phyloP scores from a whole-genome alignment of 108 stramenopile genomes.

The Cyclotella cryptica region DNA sequence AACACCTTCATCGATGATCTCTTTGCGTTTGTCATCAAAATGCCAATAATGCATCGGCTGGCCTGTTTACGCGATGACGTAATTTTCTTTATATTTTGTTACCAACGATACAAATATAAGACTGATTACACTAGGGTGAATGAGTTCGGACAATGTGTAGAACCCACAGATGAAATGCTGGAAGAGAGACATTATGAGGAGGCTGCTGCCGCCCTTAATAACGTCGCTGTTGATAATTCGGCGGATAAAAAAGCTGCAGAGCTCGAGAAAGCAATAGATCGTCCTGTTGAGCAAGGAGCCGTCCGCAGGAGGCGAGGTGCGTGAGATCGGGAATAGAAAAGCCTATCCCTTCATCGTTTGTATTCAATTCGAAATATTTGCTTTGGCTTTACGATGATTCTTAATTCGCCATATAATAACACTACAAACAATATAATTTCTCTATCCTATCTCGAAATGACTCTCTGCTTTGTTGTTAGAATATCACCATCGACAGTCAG shows the following conservation, averaged over 20 bases:
- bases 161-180: constrained; percentile 55
- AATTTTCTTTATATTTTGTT: constrained; percentile 88
- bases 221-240: neutral
- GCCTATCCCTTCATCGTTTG: no score
- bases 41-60: constrained; percentile 91
- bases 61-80: constrained; percentile 89
- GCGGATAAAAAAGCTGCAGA: neutral
- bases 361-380: no score
- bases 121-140: constrained; percentile 69
- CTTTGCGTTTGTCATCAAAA: constrained; percentile 88
- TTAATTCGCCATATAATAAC: no score
- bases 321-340: neutral
- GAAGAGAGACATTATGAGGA: neutral
- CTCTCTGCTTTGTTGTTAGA: no score
- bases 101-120: constrained; percentile 85
- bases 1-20: constrained; percentile 94
- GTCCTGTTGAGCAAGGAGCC: no score
- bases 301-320: constrained; percentile 11
- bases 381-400: no score
- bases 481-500: no score
- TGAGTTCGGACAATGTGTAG: constrained; percentile 68
- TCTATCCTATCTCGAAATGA: no score
- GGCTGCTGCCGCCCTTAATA: neutral
- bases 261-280: neutral
- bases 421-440: no score